Percentiles rank a stretch among this genome's conserved stretches.
phyloP scores from a whole-genome alignment of 306 rosid genomes.

The Malus domestica region DNA sequence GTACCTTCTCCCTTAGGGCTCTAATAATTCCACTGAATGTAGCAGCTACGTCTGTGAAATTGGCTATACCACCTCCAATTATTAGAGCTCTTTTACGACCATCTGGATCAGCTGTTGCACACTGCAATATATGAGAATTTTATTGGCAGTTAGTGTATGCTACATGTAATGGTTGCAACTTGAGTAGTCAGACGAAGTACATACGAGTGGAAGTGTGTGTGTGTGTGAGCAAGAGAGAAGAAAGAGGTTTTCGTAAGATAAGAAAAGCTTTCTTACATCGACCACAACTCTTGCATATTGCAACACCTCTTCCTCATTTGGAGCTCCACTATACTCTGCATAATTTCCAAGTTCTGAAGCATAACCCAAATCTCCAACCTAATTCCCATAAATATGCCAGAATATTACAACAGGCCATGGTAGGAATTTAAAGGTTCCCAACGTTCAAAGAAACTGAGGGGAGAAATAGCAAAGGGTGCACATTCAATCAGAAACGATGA shows the following conservation, averaged over 20 bases:
- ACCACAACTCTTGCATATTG: conserved; percentile 83
- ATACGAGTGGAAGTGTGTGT: not conserved
- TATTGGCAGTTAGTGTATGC: not conserved
- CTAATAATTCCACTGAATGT: conserved; percentile 75
- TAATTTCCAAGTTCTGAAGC: conserved; percentile 93
- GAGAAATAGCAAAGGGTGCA: not conserved
- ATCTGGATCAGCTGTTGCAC: conserved; percentile 79
- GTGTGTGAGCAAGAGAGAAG: not conserved
- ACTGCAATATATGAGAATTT: conserved; percentile 30
- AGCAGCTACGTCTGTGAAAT: conserved; percentile 87
- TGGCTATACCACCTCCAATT: conserved; percentile 90
- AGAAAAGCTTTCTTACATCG: conserved; percentile 42
- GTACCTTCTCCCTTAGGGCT: conserved; percentile 71
- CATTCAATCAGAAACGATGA: not conserved
- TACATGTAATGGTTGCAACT: not conserved
- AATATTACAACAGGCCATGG: not conserved
- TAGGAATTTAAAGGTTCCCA: not conserved
- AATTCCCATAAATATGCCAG: not conserved
- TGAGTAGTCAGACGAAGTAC: not conserved
- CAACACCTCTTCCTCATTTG: conserved; percentile 88
- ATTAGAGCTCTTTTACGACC: conserved; percentile 85
- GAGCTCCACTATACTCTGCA: conserved; percentile 95
- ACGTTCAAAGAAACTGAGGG: not conserved
- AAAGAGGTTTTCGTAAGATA: not conserved
- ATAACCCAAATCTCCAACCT: conserved; percentile 93